Evolutionary conservation across 805 yeast genomes (phyloP).

Genomic region (Hanseniaspora valbyensis): DNA sequence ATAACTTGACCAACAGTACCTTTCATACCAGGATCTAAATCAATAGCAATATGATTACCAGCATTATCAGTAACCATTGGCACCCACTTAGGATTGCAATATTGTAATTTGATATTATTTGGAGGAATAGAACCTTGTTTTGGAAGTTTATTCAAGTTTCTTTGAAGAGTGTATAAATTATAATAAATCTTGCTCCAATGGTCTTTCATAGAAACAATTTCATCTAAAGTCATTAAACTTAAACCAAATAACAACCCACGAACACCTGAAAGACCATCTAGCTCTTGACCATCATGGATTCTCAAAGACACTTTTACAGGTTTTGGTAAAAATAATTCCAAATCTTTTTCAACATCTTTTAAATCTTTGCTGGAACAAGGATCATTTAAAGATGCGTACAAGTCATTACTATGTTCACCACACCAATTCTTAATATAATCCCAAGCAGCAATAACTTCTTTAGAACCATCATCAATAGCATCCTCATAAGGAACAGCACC

Average conservation of each 20-base stretch:
- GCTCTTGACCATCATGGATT: constrained; percentile 82
- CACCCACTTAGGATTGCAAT: constrained; percentile 87
- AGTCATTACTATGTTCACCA: constrained; percentile 64
- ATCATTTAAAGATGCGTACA: constrained; percentile 62
- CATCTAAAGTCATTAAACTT: constrained; percentile 68
- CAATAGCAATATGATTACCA: constrained; percentile 88
- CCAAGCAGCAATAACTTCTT: constrained; percentile 75
- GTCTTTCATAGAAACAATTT: constrained; percentile 65
- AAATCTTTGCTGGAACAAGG: constrained; percentile 75
- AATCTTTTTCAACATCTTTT: constrained; percentile 70
- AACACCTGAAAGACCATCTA: constrained; percentile 59
- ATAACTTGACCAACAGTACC: constrained; percentile 89
- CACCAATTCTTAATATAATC: constrained; percentile 80
- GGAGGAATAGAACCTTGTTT: constrained; percentile 67
- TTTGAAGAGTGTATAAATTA: constrained; percentile 28
- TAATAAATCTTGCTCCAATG: constrained; percentile 72
- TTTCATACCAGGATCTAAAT: constrained; percentile 65
- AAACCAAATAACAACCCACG: constrained; percentile 72
- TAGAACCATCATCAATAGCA: constrained; percentile 45
- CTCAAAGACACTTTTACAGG: constrained; percentile 71
- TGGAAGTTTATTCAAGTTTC: constrained; percentile 34
- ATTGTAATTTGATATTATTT: constrained; percentile 56
- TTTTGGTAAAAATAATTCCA: constrained; percentile 61
- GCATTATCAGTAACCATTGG: constrained; percentile 79
- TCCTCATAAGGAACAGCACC: constrained; percentile 16